Conservation (phyloP, 768 basidiomycete genomes). For the Coprinopsis marcescibilis region DNA sequence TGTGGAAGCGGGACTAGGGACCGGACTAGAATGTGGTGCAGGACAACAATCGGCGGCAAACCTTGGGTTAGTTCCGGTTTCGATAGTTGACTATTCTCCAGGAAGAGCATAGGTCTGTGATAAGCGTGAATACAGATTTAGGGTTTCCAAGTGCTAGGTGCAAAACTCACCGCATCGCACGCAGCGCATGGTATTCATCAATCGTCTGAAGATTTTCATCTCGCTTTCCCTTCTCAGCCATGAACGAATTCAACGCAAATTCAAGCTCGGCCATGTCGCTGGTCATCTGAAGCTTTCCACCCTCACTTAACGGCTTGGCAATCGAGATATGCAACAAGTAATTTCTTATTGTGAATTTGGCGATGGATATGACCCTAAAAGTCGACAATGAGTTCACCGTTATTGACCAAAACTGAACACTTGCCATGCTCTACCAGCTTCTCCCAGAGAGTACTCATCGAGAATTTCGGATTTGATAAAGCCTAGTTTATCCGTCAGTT, state of each 20-base stretch:
- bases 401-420: conserved; percentile 2
- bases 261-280: conserved; percentile 97
- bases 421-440: conserved; percentile 71
- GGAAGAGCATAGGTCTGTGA: conserved; percentile 78
- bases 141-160: neutral
- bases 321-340: conserved; percentile 96
- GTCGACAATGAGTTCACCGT: neutral
- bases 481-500: conserved; percentile 79
- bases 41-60: conserved; percentile 80
- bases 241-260: conserved; percentile 81
- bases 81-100: conserved; percentile 70
- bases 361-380: conserved; percentile 57
- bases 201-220: conserved; percentile 60
- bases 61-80: conserved; percentile 63
- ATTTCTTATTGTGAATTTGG: conserved; percentile 72
- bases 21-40: conserved; percentile 90
- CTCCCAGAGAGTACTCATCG: conserved; percentile 63
- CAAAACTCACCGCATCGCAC: conserved; percentile 72
- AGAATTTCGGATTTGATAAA: conserved; percentile 80
- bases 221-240: conserved; percentile 51
- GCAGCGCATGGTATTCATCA: conserved; percentile 80
- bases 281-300: conserved; percentile 89
- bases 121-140: conserved; percentile 1
- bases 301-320: conserved; percentile 84
- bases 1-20: conserved; percentile 86